phyloP scores from a whole-genome alignment of 1,284 basidiomycete species.

The Ganoderma boninense region DNA sequence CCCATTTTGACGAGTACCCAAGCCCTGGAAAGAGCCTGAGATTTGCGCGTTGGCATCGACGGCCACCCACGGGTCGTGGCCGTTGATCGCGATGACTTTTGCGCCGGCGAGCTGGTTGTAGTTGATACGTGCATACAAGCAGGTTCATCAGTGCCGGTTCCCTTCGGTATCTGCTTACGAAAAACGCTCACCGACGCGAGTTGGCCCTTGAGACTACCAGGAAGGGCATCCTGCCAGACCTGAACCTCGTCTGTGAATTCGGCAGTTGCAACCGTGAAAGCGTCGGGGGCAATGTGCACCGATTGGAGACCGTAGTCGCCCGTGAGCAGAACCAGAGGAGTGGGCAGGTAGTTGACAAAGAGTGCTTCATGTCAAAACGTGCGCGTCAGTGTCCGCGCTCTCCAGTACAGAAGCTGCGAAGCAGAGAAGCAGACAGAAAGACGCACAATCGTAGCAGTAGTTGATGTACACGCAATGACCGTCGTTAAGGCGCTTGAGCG shows the following conservation, averaged over 20 bases:
- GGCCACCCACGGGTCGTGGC: conserved; percentile 58
- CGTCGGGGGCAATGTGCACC: conserved; percentile 66
- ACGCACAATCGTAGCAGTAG: conserved; percentile 62
- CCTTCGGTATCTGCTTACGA: not conserved
- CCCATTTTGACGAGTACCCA: conserved; percentile 60
- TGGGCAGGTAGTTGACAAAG: conserved; percentile 62
- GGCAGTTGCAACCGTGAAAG: conserved; percentile 58
- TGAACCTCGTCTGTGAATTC: conserved; percentile 63
- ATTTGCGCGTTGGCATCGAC: conserved; percentile 60
- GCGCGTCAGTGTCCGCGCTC: not conserved
- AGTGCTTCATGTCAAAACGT: conserved; percentile 40
- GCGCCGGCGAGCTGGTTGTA: conserved; percentile 61
- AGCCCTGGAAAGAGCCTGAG: conserved; percentile 51
- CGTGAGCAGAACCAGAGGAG: conserved; percentile 60
- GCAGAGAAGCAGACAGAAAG: not conserved
- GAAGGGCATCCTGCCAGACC: conserved; percentile 64
- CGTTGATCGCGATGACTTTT: conserved; percentile 61
- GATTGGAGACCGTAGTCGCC: conserved; percentile 53
- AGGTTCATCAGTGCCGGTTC: not conserved
- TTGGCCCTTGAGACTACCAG: conserved; percentile 54
- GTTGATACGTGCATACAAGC: not conserved
- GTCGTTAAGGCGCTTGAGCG: conserved; percentile 64
- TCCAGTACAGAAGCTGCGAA: conserved; percentile 6
- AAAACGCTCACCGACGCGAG: conserved; percentile 50
- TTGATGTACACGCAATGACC: conserved; percentile 67